Evolutionary conservation across 73 alveolate genomes (phyloP).

Genomic region (Paramecium caudatum): DNA sequence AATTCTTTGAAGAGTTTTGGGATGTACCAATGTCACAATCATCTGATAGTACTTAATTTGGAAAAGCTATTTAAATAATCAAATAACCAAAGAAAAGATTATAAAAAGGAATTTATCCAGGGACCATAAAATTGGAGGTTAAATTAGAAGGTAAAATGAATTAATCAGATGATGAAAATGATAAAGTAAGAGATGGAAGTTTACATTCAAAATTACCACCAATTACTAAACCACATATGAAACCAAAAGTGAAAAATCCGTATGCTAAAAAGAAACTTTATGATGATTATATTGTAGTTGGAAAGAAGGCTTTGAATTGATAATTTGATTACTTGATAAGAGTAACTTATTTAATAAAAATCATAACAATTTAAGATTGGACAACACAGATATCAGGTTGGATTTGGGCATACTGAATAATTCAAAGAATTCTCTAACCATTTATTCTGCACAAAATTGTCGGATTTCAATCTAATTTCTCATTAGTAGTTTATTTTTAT

Average conservation of each 20-base stretch:
- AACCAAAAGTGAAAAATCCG: slow-evolving; percentile 40
- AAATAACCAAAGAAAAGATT: neutral
- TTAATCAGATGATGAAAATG: slow-evolving; percentile 54
- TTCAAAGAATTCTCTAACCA: neutral
- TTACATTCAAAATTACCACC: neutral
- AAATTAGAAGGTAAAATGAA: slow-evolving; percentile 10
- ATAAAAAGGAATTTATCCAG: slow-evolving; percentile 3
- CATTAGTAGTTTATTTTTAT: slow-evolving; percentile 3
- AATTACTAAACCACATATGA: neutral
- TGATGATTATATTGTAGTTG: slow-evolving; percentile 52
- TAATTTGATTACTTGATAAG: slow-evolving; percentile 6
- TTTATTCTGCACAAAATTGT: neutral
- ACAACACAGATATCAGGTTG: neutral
- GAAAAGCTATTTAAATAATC: neutral
- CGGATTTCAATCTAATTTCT: slow-evolving; percentile 13
- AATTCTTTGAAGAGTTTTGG: slow-evolving; percentile 59
- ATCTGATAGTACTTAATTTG: slow-evolving; percentile 32
- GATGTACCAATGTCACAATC: slow-evolving; percentile 47
- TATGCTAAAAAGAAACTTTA: slow-evolving; percentile 22
- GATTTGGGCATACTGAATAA: neutral
- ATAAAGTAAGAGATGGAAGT: neutral
- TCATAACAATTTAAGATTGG: slow-evolving; percentile 33
- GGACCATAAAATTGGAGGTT: slow-evolving; percentile 14
- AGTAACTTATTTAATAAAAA: neutral
- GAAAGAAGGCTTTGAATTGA: slow-evolving; percentile 32